These are phyloP conservation scores for Ceratobasidium sp. DNA, from an alignment of 1,284 basidiomycete species.

Conservation along the genomic window DNA sequence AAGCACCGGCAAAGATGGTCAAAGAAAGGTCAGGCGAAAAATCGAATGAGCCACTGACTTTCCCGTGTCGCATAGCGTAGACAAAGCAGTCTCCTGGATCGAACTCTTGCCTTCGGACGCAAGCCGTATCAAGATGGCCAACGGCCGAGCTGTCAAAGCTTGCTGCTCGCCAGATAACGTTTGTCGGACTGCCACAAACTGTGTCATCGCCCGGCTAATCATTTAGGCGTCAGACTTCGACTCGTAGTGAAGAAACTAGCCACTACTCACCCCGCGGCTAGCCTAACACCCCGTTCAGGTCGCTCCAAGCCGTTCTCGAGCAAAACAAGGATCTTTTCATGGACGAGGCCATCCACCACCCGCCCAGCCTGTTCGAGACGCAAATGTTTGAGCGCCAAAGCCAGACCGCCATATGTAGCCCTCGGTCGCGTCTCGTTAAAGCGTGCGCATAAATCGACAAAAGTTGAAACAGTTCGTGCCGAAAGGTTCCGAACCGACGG, in stretches of 20 bases:
- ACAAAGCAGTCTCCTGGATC: conserved; percentile 50
- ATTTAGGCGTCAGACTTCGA: background rate
- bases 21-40: conserved; percentile 4
- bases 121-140: conserved; percentile 28
- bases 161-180: conserved; percentile 2
- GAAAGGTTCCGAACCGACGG: background rate
- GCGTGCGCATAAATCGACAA: conserved; percentile 26
- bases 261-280: conserved; percentile 39
- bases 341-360: background rate
- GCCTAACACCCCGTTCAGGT: conserved; percentile 30
- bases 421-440: conserved; percentile 8
- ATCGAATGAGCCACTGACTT: conserved; percentile 60
- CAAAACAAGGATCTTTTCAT: conserved; percentile 23
- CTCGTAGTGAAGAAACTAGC: background rate
- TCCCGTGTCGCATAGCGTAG: conserved; percentile 70
- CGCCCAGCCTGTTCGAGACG: background rate
- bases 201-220: conserved; percentile 9
- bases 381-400: conserved; percentile 27
- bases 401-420: conserved; percentile 10
- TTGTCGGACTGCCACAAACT: conserved; percentile 10
- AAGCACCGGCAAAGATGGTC: conserved; percentile 9
- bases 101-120: conserved; percentile 30
- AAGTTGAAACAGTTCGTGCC: conserved; percentile 6
- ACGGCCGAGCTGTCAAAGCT: conserved; percentile 54
- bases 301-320: conserved; percentile 36